These are phyloP conservation scores for Gastrolobium villosum DNA, from an alignment of 306 rosid genomes.

Conservation along the genomic window DNA sequence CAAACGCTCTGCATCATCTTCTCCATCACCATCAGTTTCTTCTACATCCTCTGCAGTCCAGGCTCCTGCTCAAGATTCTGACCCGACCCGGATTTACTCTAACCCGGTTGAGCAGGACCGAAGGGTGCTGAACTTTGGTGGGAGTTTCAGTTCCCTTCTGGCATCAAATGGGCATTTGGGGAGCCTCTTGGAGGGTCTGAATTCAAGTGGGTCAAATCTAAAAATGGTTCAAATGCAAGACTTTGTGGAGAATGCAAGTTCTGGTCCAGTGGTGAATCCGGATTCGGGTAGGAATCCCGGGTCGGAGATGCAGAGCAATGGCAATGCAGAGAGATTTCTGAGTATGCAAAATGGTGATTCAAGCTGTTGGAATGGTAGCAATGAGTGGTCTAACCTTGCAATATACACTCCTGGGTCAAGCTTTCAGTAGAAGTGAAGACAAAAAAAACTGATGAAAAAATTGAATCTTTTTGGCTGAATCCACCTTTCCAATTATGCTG, in stretches of 20 bases:
- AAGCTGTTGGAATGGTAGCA: constrained; percentile 73
- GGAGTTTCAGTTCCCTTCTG: constrained; percentile 80
- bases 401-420: constrained; percentile 87
- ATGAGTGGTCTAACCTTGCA: constrained; percentile 92
- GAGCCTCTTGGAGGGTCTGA: constrained; percentile 64
- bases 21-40: constrained; percentile 51
- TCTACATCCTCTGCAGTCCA: constrained; percentile 46
- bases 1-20: constrained; percentile 57
- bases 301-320: constrained; percentile 56
- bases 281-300: constrained; percentile 59
- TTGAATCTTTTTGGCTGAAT: constrained; percentile 22
- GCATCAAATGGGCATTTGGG: constrained; percentile 70
- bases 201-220: constrained; percentile 64
- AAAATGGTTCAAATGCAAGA: constrained; percentile 66
- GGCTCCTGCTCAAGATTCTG: constrained; percentile 46
- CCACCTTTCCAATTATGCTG: constrained; percentile 31
- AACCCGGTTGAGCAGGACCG: constrained; percentile 49
- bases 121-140: constrained; percentile 53
- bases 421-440: constrained; percentile 61
- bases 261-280: constrained; percentile 51
- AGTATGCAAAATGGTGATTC: constrained; percentile 72
- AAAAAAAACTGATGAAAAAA: not conserved
- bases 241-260: constrained; percentile 56
- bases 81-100: constrained; percentile 39
- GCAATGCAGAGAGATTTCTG: constrained; percentile 61